Evolutionary conservation across 2,329 filamentous ascomycete genomes (phyloP), one percentile per base, ranked within the genome.

Genomic region (Fusarium drepaniforme): DNA sequence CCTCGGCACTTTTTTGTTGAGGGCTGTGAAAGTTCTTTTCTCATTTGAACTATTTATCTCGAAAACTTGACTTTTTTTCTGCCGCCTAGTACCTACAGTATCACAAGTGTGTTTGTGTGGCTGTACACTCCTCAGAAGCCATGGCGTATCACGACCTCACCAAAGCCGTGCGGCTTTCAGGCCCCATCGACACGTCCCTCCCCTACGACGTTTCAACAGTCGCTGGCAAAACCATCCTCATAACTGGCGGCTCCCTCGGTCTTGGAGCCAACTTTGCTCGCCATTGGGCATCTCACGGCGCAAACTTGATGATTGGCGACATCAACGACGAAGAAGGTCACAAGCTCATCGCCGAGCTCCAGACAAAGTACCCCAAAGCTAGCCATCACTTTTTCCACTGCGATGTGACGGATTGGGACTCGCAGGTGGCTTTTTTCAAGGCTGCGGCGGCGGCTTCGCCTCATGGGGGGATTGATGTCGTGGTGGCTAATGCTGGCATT

Each of bases 261-360:
- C 56, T 66, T 0, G 64, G 64, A 11, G 56, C 64, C 15, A 59
- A 51, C 42, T 66, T 66, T 40, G 44, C 64, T 23, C 64, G 64
- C 1, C 56, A 60, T 18, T 66, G 64, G 64, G 64, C 64, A 12
- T 49, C 38, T 33, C 42, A 61, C 11, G 57, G 64, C 16, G 64
- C 64, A 18, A 66, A 66, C 23, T 38, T 66, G 42, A 66, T 66
- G 64, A 66, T 66, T n/a, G 64, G 64, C 38, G 64, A 66, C 21
- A 61, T 66, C 64, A 66, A 61, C 25, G 21, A 33, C 12, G 64
- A 66, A 23, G 56, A 35, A 8, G 64, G 64, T 4, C 64, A 62
- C 18, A 37, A 30, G 8, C 53, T 66, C 18, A 21, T 66, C n/a
- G 56, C 56, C 3, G 56, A 61, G 5, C 64, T 66, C 0, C 64